A percentile compares a stretch with the other conserved stretches of the same genome.
Conservation (phyloP, 2,329 filamentous ascomycete genomes). For the Sphaerulina populicola region DNA sequence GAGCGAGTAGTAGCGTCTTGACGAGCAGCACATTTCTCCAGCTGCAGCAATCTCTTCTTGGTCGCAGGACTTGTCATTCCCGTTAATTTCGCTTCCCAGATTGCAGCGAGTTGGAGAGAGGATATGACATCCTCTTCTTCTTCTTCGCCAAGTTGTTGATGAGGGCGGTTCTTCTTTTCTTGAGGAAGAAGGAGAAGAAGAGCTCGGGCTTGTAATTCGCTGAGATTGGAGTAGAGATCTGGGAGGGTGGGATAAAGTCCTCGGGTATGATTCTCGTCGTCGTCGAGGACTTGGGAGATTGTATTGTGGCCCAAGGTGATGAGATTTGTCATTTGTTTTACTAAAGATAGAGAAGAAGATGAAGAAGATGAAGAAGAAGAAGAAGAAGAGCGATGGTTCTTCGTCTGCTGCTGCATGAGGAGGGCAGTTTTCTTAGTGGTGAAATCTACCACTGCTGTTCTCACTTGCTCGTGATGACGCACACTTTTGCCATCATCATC, state of each 20-base stretch:
- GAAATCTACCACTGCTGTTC: constrained; percentile 14
- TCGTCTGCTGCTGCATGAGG: no score
- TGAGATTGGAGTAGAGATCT: constrained; percentile 19
- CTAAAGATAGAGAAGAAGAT: no score
- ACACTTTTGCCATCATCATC: neutral
- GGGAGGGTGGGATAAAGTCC: constrained; percentile 16
- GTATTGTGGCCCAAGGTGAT: constrained; percentile 7
- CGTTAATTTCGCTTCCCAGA: constrained; percentile 4
- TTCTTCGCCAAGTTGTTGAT: no score
- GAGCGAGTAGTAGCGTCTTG: neutral
- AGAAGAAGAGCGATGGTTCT: no score
- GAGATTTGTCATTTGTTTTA: constrained; percentile 10
- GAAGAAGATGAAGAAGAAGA: no score
- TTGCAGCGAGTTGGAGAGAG: neutral
- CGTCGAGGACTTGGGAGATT: neutral
- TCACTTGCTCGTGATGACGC: constrained; percentile 7
- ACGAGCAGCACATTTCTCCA: constrained; percentile 13
- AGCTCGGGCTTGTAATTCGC: constrained; percentile 16
- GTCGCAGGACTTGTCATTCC: constrained; percentile 17
- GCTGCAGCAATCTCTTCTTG: constrained; percentile 13
- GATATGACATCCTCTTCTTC: constrained; percentile 4
- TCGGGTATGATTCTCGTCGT: neutral
- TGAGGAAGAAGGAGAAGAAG: constrained; percentile 2
- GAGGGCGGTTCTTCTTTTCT: no score
- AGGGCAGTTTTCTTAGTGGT: constrained; percentile 2